phyloP scores from a whole-genome alignment of 2,329 filamentous ascomycete species.

The Blumeria graminis region DNA sequence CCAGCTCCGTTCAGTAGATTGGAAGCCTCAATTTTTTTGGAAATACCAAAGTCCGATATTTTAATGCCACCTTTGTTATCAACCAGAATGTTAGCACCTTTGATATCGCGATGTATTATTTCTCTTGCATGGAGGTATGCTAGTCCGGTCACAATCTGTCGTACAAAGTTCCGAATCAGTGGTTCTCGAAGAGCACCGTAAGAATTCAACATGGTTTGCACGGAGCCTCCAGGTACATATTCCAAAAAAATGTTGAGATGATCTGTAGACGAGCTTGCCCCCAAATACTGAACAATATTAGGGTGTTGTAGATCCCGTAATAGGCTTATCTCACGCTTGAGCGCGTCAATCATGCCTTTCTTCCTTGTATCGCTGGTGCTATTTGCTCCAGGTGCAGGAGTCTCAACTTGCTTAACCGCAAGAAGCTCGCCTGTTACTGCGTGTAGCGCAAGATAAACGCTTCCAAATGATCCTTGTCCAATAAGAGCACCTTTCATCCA shows the following conservation, averaged over 20 bases:
- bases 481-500: slow-evolving; percentile 99
- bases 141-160: slow-evolving; percentile 79
- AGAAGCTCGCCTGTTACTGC: slow-evolving; percentile 92
- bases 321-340: slow-evolving; percentile 89
- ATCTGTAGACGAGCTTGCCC: slow-evolving; percentile 73
- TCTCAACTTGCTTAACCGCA: slow-evolving; percentile 93
- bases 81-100: slow-evolving; percentile 93
- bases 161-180: slow-evolving; percentile 84
- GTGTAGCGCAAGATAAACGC: slow-evolving; percentile 83
- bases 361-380: slow-evolving; percentile 73
- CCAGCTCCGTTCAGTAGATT: slow-evolving; percentile 49
- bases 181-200: slow-evolving; percentile 89
- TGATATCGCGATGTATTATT: slow-evolving; percentile 97
- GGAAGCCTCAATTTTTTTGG: slow-evolving; percentile 84
- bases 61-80: slow-evolving; percentile 99
- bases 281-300: slow-evolving; percentile 96
- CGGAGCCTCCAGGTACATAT: slow-evolving; percentile 90
- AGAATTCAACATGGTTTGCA: slow-evolving; percentile 95
- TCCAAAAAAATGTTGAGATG: slow-evolving; percentile 99
- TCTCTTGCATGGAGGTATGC: slow-evolving; percentile 84
- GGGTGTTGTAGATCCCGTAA: slow-evolving; percentile 82
- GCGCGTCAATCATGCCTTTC: slow-evolving; percentile 91
- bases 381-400: slow-evolving; percentile 53
- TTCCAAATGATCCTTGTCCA: slow-evolving; percentile 88
- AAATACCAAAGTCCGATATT: slow-evolving; percentile 97